A percentile compares a stretch with the other conserved stretches of the same genome.
These are phyloP conservation scores for Mycena latifolia DNA, from an alignment of 768 basidiomycete genomes.

Conservation along the genomic window DNA sequence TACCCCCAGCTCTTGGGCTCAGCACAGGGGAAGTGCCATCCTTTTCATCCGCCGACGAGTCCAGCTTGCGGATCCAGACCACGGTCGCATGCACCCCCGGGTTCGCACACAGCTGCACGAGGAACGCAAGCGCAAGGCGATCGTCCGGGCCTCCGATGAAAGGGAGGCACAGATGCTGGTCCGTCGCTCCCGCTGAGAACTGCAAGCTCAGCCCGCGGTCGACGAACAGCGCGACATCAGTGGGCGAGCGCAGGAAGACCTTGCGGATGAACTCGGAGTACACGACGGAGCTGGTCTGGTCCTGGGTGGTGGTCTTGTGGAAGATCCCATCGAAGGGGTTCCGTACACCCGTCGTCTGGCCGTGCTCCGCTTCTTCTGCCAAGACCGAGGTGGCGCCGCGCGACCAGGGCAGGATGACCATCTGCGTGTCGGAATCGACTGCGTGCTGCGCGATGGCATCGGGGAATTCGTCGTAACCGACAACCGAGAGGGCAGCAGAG, in stretches of 20 bases:
- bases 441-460: slow-evolving; percentile 73
- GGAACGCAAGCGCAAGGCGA: slow-evolving; percentile 83
- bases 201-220: slow-evolving; percentile 69
- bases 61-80: slow-evolving; percentile 67
- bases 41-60: slow-evolving; percentile 47
- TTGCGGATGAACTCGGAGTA: slow-evolving; percentile 90
- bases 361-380: slow-evolving; percentile 42
- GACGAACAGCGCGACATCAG: slow-evolving; percentile 89
- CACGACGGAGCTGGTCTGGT: slow-evolving; percentile 65
- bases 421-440: slow-evolving; percentile 66
- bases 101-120: slow-evolving; percentile 82
- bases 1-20: slow-evolving; percentile 22
- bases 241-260: slow-evolving; percentile 78
- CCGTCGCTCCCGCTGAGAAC: slow-evolving; percentile 38
- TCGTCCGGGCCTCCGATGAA: slow-evolving; percentile 98
- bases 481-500: slow-evolving; percentile 78
- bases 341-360: slow-evolving; percentile 42
- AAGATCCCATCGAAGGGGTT: slow-evolving; percentile 90
- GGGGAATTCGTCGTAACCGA: slow-evolving; percentile 81
- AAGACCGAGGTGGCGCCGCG: slow-evolving; percentile 51
- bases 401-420: slow-evolving; percentile 91
- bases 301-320: slow-evolving; percentile 60
- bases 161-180: slow-evolving; percentile 79
- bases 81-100: slow-evolving; percentile 78
- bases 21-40: slow-evolving; percentile 43